Base-by-base conservation (phyloP, 805 yeast species). In the Yarrowia keelungensis region DNA sequence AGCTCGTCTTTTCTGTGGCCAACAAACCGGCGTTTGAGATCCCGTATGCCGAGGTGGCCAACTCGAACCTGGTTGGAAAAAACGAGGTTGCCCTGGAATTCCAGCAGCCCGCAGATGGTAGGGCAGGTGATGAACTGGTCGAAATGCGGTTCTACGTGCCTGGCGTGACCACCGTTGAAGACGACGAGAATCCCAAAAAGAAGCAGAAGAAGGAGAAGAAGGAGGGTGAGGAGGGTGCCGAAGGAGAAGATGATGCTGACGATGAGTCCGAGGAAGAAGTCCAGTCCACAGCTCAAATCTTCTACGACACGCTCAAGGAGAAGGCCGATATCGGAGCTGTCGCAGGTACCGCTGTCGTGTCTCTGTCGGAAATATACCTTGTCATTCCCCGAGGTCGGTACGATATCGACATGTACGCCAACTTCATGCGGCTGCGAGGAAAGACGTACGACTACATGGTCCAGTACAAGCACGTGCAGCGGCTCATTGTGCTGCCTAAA, bases 331-430 rank as follows among this genome's bases (percentile, higher is more conserved):
- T 95, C 76, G 98, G 98, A 16, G 94, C 89, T 78, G 94, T 89
- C 62, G 88, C 97, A 0, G 98, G 98, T 47, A 97, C 93, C 72
- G 95, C 97, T 9, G 89, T 95, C 77, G 97, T 92, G 5, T 90
- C 98, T 7, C 93, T 94, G 80, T 86, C 90, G 64, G 98, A 94
- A 74, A 87, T 93, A 4, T 83, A 94, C 76, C 92, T 95, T 83
- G 86, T 95, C 70, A 95, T 98, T 0, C 99, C 99, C 75, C 89
- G 99, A 84, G 99, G 99, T 72, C 94, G 99, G 79, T 95, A 93
- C 78, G 98, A 95, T 78, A 90, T 95, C 74, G 98, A 94, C 79
- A 89, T 95, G 88, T 95, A 91, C 79, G 88, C 91, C 43, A 85
- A 86, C 39, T 90, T 95, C 65, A 85, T 95, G 79, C 87, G 98